A percentile compares a stretch with the other conserved stretches of the same genome.
Conservation (phyloP, 2,329 filamentous ascomycete genomes). For the Aspergillus luchuensis region DNA sequence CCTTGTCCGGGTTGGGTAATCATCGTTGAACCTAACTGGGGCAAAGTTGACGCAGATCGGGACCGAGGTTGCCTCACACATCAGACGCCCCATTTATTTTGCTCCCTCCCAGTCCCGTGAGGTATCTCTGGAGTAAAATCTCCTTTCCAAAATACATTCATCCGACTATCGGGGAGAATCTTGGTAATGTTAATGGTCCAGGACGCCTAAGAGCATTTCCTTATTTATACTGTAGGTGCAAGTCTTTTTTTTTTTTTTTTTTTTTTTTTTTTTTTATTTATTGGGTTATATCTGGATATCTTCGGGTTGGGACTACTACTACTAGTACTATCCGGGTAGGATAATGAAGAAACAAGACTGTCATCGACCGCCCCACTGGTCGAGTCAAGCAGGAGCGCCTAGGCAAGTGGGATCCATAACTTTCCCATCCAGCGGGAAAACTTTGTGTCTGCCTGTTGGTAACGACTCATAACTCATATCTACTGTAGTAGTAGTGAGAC, state of each 20-base stretch:
- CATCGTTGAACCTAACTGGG: conserved; percentile 15
- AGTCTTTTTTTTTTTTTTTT: not conserved
- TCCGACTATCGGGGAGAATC: not conserved
- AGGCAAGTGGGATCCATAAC: conserved; percentile 9
- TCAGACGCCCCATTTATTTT: not conserved
- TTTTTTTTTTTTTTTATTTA: no score
- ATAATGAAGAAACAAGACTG: conserved; percentile 7
- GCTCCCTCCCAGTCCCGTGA: not conserved
- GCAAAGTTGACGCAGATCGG: conserved; percentile 19
- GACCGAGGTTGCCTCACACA: conserved; percentile 8
- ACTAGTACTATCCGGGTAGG: not conserved
- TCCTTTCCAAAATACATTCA: not conserved
- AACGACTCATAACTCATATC: not conserved
- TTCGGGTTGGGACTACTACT: not conserved
- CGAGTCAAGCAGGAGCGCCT: not conserved
- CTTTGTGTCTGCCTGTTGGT: conserved; percentile 8
- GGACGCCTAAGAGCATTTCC: not conserved
- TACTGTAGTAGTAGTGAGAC: no score
- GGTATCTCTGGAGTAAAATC: not conserved
- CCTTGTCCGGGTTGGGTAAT: conserved; percentile 20
- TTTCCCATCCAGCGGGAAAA: conserved; percentile 7
- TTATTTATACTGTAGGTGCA: not conserved
- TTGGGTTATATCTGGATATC: not conserved
- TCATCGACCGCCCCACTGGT: conserved; percentile 12
- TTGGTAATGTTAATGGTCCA: not conserved